phyloP scores from a whole-genome alignment of 192 early-diverging fungal genomes.

The Neocallimastix lanati region DNA sequence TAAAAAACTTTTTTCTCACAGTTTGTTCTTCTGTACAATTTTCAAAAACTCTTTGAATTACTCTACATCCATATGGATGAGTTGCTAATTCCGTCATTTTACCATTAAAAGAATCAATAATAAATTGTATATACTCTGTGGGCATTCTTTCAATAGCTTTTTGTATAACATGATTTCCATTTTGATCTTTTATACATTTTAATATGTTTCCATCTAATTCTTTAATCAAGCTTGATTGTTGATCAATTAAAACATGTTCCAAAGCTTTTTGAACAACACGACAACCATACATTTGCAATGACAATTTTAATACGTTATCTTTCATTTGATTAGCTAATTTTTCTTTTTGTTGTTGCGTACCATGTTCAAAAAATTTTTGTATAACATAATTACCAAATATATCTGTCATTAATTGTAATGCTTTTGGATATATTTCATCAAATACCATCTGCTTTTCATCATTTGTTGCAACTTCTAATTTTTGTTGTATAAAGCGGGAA shows the following conservation, averaged over 20 bases:
- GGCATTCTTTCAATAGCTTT: conserved; percentile 96
- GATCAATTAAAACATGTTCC: conserved; percentile 77
- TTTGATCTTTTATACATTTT: conserved; percentile 98
- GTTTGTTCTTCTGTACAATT: conserved; percentile 80
- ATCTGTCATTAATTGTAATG: conserved; percentile 90
- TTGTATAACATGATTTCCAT: conserved; percentile 99
- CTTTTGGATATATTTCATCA: conserved; percentile 80
- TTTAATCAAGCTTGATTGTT: conserved; percentile 73
- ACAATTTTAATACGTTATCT: conserved; percentile 80
- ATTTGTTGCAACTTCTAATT: conserved; percentile 73
- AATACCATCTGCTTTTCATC: conserved; percentile 97
- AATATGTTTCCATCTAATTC: conserved; percentile 91
- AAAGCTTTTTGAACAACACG: conserved; percentile 96
- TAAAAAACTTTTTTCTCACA: no score
- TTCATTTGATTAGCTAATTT: conserved; percentile 88
- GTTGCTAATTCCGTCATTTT: conserved; percentile 91
- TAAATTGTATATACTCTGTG: conserved; percentile 81
- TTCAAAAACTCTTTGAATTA: conserved; percentile 98
- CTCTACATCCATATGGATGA: conserved; percentile 95
- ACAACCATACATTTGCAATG: conserved; percentile 98
- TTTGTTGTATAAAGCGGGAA: conserved; percentile 96
- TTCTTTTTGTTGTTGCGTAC: conserved; percentile 58
- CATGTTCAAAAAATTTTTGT: conserved; percentile 99
- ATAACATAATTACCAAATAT: conserved; percentile 99
- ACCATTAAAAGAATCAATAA: conserved; percentile 91